phyloP scores from a whole-genome alignment of 179 eudicot genomes.

The Spinacia oleracea region DNA sequence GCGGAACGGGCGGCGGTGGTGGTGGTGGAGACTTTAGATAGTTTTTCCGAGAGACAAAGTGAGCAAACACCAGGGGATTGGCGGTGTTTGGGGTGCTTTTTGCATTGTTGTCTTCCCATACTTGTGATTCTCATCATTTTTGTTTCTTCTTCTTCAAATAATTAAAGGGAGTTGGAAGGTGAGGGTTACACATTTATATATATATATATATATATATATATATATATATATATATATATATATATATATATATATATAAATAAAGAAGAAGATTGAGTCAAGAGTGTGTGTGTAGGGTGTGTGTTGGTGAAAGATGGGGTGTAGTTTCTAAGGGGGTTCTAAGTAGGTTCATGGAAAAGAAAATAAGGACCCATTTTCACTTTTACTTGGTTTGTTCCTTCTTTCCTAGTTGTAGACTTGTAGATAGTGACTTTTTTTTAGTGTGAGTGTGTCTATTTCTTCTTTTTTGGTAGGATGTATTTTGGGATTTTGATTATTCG shows the following conservation, averaged over 20 bases:
- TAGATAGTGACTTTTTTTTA: background rate
- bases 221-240: too few relatives aligned
- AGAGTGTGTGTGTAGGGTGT: background rate
- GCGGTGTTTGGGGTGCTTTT: slow-evolving; percentile 29
- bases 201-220: too few relatives aligned
- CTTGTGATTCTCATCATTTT: background rate
- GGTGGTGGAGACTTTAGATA: background rate
- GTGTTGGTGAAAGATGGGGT: background rate
- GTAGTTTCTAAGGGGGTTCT: slow-evolving; percentile 14
- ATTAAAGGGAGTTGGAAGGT: background rate
- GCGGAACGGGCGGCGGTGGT: background rate
- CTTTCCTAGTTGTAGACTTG: slow-evolving; percentile 8
- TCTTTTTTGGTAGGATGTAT: background rate
- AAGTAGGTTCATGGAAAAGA: slow-evolving; percentile 11
- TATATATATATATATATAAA: too few relatives aligned
- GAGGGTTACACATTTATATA: background rate
- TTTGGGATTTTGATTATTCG: background rate
- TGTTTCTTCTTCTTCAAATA: background rate
- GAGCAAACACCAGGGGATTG: slow-evolving; percentile 35
- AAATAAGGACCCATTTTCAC: background rate
- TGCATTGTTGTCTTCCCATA: slow-evolving; percentile 21
- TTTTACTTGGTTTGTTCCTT: slow-evolving; percentile 3
- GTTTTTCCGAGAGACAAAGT: slow-evolving; percentile 29
- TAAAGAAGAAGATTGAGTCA: too few relatives aligned
- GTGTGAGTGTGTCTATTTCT: background rate